Evolutionary conservation across 2,329 filamentous ascomycete genomes (phyloP).

Genomic region (Hypoxylon sp.): DNA sequence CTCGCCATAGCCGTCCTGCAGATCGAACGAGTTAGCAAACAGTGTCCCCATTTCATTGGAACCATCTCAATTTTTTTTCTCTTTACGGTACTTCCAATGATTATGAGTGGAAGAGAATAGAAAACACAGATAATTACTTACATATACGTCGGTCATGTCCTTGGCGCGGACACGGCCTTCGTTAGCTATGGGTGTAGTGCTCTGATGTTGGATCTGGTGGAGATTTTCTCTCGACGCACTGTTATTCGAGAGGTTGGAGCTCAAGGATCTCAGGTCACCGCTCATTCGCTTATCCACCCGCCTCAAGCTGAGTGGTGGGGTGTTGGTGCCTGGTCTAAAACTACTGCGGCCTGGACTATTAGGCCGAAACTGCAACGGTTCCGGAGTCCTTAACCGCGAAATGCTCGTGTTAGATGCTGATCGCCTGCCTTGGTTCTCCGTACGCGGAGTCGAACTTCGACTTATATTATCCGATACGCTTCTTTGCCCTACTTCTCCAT

Average conservation of each 20-base stretch:
- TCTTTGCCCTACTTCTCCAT: conserved; percentile 45
- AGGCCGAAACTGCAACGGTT: conserved; percentile 70
- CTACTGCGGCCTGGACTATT: conserved; percentile 73
- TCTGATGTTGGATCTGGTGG: conserved; percentile 48
- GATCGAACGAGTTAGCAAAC: conserved; percentile 38
- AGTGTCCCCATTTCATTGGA: conserved; percentile 29
- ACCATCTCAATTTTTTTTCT: conserved; percentile 2
- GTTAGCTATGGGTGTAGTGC: conserved; percentile 80
- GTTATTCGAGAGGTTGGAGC: conserved; percentile 63
- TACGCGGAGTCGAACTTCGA: conserved; percentile 45
- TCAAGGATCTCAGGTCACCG: conserved; percentile 81
- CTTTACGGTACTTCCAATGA: background rate
- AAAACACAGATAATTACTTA: conserved; percentile 68
- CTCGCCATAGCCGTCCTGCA: conserved; percentile 93
- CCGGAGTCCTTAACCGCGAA: conserved; percentile 67
- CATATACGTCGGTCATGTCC: conserved; percentile 94
- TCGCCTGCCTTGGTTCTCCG: conserved; percentile 56
- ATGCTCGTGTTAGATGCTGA: conserved; percentile 70
- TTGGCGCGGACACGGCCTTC: conserved; percentile 87
- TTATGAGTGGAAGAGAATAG: conserved; percentile 22
- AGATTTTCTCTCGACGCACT: conserved; percentile 49
- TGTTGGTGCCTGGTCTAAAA: conserved; percentile 66
- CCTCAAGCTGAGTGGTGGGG: conserved; percentile 74
- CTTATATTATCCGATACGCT: conserved; percentile 60
- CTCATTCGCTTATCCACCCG: conserved; percentile 78